Percentiles rank a stretch among this genome's conserved stretches.
Conservation (phyloP, 2,329 filamentous ascomycete species). For the Colletotrichum endophyticum region DNA sequence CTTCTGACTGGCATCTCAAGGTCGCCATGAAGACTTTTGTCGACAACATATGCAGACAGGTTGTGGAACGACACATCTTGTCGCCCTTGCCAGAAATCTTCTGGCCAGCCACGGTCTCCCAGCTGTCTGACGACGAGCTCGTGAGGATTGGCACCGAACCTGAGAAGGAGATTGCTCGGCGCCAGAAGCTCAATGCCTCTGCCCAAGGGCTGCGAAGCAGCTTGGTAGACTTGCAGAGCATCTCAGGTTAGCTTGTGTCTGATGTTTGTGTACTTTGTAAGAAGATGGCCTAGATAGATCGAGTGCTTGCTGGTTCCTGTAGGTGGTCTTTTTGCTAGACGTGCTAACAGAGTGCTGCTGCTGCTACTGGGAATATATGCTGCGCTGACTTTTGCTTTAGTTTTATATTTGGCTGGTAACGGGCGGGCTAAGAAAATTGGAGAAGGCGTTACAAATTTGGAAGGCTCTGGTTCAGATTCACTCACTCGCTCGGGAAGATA, state of each 20-base stretch:
- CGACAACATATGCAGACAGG: conserved; percentile 27
- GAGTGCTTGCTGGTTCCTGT: neutral
- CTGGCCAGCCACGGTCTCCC: neutral
- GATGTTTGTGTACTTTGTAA: neutral
- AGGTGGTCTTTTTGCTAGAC: neutral
- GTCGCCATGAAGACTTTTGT: conserved; percentile 24
- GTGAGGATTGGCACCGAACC: conserved; percentile 5
- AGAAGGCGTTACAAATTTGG: neutral
- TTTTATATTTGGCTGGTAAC: neutral
- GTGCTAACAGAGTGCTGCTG: neutral
- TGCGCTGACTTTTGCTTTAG: neutral
- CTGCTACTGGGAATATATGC: neutral
- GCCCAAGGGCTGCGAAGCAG: neutral
- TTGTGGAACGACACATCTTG: conserved; percentile 26
- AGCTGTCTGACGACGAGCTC: neutral
- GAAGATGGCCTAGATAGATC: neutral
- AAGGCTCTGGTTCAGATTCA: neutral
- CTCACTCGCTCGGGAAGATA: neutral
- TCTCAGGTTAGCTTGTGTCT: neutral
- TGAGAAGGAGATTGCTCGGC: neutral
- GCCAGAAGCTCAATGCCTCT: neutral
- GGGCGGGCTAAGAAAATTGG: neutral
- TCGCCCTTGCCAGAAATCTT: conserved; percentile 4
- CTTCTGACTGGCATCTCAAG: rapidly evolving
- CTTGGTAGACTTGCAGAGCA: neutral